Percentiles rank a stretch among this genome's conserved stretches.
phyloP scores from a whole-genome alignment of 352 stramenopile genomes.

The Pythium graminicola region DNA sequence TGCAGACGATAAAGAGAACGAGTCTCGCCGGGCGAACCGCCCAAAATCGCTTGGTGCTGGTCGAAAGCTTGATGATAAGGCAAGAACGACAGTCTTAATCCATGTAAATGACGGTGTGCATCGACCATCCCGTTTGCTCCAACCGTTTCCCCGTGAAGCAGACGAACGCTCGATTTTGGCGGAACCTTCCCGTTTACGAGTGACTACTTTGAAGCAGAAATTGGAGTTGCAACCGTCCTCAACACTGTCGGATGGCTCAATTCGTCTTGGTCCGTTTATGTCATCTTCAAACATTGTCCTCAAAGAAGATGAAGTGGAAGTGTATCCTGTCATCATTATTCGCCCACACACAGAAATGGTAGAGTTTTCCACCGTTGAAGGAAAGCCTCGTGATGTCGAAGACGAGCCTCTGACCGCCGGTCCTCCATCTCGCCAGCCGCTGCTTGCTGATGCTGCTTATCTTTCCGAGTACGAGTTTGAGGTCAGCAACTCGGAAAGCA shows the following conservation, averaged over 20 bases:
- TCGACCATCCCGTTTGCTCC: slow-evolving; percentile 37
- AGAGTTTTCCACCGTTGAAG: slow-evolving; percentile 15
- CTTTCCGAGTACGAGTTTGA: slow-evolving; percentile 54
- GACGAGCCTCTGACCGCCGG: not conserved
- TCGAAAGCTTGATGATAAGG: not conserved
- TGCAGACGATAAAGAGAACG: slow-evolving; percentile 21
- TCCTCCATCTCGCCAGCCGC: not conserved
- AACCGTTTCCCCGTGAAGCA: not conserved
- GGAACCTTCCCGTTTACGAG: slow-evolving; percentile 14
- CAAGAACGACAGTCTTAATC: slow-evolving; percentile 26
- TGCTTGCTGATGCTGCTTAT: slow-evolving; percentile 31
- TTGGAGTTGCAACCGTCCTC: slow-evolving; percentile 32
- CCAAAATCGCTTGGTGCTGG: not conserved
- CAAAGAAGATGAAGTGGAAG: slow-evolving; percentile 52
- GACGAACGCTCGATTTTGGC: not conserved
- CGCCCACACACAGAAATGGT: slow-evolving; percentile 33
- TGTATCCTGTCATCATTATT: slow-evolving; percentile 56
- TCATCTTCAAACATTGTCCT: slow-evolving; percentile 43
- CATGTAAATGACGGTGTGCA: slow-evolving; percentile 27
- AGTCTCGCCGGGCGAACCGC: slow-evolving; percentile 14
- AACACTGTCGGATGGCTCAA: slow-evolving; percentile 17
- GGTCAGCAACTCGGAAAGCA: slow-evolving; percentile 47
- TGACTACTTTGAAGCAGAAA: slow-evolving; percentile 35
- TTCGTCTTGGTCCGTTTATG: slow-evolving; percentile 36
- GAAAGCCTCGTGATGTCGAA: not conserved